These are phyloP conservation scores for Ogataea pilisensis DNA, from an alignment of 805 yeast genomes.

Conservation along the genomic window DNA sequence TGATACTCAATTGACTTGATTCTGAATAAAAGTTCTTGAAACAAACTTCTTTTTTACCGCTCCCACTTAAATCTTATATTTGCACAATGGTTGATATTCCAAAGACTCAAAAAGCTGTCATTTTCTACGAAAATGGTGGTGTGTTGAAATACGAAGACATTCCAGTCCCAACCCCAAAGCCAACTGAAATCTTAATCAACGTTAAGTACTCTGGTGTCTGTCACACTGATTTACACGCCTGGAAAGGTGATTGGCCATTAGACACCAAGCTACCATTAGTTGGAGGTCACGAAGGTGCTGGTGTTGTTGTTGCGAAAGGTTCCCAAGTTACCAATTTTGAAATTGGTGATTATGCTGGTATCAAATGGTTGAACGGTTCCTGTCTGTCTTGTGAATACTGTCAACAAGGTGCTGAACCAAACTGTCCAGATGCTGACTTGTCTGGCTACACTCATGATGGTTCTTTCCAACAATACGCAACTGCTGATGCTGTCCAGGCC, in stretches of 20 bases:
- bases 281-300: slow-evolving; percentile 92
- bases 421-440: slow-evolving; percentile 65
- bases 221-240: slow-evolving; percentile 91
- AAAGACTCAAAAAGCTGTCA: slow-evolving; percentile 64
- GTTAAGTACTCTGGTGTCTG: slow-evolving; percentile 89
- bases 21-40: background rate
- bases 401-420: slow-evolving; percentile 60
- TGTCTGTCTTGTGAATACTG: slow-evolving; percentile 78
- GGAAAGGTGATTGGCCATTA: slow-evolving; percentile 93
- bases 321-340: slow-evolving; percentile 63
- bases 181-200: slow-evolving; percentile 74
- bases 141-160: slow-evolving; percentile 64
- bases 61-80: background rate
- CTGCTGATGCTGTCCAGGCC: slow-evolving; percentile 85
- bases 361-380: slow-evolving; percentile 80
- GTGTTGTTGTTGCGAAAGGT: slow-evolving; percentile 77
- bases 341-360: slow-evolving; percentile 77
- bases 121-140: slow-evolving; percentile 65
- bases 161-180: slow-evolving; percentile 75
- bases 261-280: slow-evolving; percentile 70
- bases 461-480: slow-evolving; percentile 85
- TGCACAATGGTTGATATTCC: slow-evolving; percentile 40
- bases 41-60: background rate
- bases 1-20: background rate
- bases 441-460: slow-evolving; percentile 91